Evolutionary conservation across 805 yeast species (phyloP).

Genomic region (Saturnispora hagleri): DNA sequence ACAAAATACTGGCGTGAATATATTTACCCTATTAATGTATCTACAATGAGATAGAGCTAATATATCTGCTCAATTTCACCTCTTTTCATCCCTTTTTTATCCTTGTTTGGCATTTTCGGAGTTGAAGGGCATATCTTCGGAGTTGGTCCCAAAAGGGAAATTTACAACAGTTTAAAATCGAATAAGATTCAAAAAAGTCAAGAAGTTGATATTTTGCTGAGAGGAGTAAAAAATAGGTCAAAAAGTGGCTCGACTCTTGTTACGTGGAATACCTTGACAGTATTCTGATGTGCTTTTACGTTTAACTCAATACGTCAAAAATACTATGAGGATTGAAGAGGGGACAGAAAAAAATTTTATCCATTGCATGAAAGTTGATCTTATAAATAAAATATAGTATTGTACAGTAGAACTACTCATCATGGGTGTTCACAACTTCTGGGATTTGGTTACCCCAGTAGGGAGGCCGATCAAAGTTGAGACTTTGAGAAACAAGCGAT

Average conservation of each 20-base stretch:
- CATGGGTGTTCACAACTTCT: constrained; percentile 95
- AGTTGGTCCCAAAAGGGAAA: neutral
- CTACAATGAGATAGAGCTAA: neutral
- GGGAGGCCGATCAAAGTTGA: constrained; percentile 88
- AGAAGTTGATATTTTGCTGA: neutral
- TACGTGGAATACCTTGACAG: neutral
- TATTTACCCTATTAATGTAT: neutral
- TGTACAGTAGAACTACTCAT: neutral
- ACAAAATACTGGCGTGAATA: neutral
- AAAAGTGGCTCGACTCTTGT: neutral
- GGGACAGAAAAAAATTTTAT: neutral
- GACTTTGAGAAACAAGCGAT: constrained; percentile 61
- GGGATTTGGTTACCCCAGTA: constrained; percentile 86
- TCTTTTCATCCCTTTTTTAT: neutral
- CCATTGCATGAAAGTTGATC: neutral
- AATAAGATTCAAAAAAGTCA: neutral
- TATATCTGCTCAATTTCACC: neutral
- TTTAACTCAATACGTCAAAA: neutral
- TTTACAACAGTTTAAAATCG: neutral
- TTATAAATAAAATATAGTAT: neutral
- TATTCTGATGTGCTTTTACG: no score
- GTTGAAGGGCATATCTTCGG: constrained; percentile 2
- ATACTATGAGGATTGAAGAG: neutral
- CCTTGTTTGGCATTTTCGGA: neutral
- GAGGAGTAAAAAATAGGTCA: no score